phyloP scores from a whole-genome alignment of 2,329 filamentous ascomycete genomes.

The Colletotrichum caudatum region DNA sequence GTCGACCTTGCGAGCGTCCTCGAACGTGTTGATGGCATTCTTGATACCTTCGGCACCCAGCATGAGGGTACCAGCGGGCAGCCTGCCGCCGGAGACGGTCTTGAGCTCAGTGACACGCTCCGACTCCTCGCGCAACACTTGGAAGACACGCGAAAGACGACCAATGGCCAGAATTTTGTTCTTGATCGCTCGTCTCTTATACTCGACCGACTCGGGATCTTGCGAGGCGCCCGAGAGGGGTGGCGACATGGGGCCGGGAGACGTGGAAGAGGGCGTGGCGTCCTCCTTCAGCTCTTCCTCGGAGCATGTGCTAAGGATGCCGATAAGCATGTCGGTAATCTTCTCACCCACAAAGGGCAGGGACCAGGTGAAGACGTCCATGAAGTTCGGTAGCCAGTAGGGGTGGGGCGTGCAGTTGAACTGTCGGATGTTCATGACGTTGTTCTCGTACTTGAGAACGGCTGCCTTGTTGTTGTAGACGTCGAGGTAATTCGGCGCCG shows the following conservation, averaged over 20 bases:
- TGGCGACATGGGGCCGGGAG: conserved; percentile 79
- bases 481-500: conserved; percentile 97
- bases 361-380: conserved; percentile 99
- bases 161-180: conserved; percentile 99
- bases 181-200: conserved; percentile 96
- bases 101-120: conserved; percentile 98
- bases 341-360: conserved; percentile 98
- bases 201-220: conserved; percentile 90
- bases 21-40: conserved; percentile 95
- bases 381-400: conserved; percentile 99
- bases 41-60: conserved; percentile 98
- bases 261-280: conserved; percentile 77
- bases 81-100: conserved; percentile 90
- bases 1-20: conserved; percentile 97
- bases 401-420: conserved; percentile 99
- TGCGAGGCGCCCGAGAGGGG: conserved; percentile 64
- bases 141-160: conserved; percentile 96
- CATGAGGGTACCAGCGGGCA: conserved; percentile 97
- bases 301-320: conserved; percentile 98
- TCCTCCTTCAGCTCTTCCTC: conserved; percentile 97
- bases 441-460: conserved; percentile 99
- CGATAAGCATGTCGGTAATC: conserved; percentile 99
- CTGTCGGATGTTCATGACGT: conserved; percentile 99
- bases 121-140: conserved; percentile 96
- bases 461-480: conserved; percentile 99